Evolutionary conservation across 2,329 filamentous ascomycete species (phyloP), one percentile per base, ranked within the genome.

Genomic region (Epicoccum sorghinum): DNA sequence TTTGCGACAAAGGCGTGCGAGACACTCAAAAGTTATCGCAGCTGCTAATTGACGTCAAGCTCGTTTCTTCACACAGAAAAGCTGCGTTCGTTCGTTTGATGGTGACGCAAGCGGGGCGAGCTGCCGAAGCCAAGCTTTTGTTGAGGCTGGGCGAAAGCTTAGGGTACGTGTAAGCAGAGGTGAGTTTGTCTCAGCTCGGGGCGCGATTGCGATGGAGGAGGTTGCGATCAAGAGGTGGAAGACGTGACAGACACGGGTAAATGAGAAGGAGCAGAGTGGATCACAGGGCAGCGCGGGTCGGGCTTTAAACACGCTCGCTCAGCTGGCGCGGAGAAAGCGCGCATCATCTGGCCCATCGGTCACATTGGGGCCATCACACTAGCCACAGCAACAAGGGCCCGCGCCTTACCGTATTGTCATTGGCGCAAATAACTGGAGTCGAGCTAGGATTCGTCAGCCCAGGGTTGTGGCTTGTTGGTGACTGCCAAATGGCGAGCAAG

Each of bases 361-460:
- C 46, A 46, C 36, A 42, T 46, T 40, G 41, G 46, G 36, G 41
- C 41, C 40, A 27, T 14, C 41, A 33, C 45, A 40, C 47, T 51
- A 58, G 55, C 55, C 55, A 58, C 55, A 58, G 7, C 4, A 35
- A 7, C 32, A 44, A 23, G 32, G 18, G 18, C 18, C 55, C 32
- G 44, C 40, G 12, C 13, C 33, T 44, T 29, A 23, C 42, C 41
- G 18, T 2, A 29, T 32, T 22, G 7, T 12, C 13, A 62, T 56
- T 62, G 60, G 56, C 37, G 58, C 42, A 24, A 33, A 59, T 45
- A 47, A 50, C 29, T 35, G 37, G 44, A 47, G 29, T 38, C 27
- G 27, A 30, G 12, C 35, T 33, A 6, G 22, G 25, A 55, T 56
- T 55, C 58, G 60, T 60, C 58, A 58, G 53, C 51, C 48, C 41